These are phyloP conservation scores for Rhizopogon roseolus DNA, from an alignment of 768 basidiomycete genomes.

Conservation along the genomic window DNA sequence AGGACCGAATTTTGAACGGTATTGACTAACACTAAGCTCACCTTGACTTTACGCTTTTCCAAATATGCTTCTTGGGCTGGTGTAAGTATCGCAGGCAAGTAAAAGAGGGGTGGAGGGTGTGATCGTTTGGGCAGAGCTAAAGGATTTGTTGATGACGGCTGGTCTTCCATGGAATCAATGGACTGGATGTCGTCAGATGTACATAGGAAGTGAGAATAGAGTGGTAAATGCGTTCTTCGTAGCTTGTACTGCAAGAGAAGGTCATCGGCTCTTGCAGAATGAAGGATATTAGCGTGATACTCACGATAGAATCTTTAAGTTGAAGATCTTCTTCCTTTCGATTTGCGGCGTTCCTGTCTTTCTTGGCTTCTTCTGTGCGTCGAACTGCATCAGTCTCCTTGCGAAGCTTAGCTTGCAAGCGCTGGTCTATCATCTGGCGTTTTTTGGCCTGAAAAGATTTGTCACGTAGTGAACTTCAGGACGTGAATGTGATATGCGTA, in stretches of 20 bases:
- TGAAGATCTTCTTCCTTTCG: constrained; percentile 80
- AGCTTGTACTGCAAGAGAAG: constrained; percentile 57
- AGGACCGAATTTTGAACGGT: background rate
- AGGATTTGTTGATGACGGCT: constrained; percentile 24
- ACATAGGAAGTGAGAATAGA: constrained; percentile 69
- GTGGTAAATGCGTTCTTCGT: constrained; percentile 64
- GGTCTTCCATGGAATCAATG: constrained; percentile 23
- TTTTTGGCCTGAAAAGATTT: constrained; percentile 62
- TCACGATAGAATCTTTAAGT: constrained; percentile 74
- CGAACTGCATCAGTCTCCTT: constrained; percentile 86
- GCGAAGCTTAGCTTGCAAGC: constrained; percentile 78
- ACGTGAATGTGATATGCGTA: constrained; percentile 26
- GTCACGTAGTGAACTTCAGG: background rate
- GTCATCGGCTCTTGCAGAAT: background rate
- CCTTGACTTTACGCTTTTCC: constrained; percentile 57
- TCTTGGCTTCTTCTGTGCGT: constrained; percentile 81
- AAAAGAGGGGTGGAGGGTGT: constrained; percentile 75
- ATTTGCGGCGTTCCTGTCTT: constrained; percentile 71
- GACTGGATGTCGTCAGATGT: constrained; percentile 65
- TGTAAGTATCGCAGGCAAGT: constrained; percentile 65
- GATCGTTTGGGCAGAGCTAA: constrained; percentile 51
- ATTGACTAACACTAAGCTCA: constrained; percentile 16
- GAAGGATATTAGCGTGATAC: constrained; percentile 22
- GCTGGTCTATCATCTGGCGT: constrained; percentile 76
- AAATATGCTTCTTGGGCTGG: constrained; percentile 70